These are phyloP conservation scores for Paraconiothyrium sp. DNA, from an alignment of 2,329 filamentous ascomycete species.

Conservation along the genomic window DNA sequence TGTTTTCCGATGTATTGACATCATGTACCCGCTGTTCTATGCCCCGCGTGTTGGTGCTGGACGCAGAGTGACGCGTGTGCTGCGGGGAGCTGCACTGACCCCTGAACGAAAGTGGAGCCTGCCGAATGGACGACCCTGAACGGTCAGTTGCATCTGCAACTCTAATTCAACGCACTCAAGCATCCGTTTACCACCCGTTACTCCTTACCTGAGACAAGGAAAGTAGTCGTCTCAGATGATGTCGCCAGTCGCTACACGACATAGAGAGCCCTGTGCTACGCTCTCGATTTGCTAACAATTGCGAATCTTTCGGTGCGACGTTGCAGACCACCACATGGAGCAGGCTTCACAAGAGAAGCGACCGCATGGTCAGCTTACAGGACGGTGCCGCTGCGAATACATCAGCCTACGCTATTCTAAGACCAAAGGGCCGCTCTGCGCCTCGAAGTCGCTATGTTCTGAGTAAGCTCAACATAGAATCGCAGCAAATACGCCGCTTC, in stretches of 20 bases:
- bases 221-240: background rate
- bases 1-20: background rate
- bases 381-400: background rate
- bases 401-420: conserved; percentile 4
- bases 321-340: background rate
- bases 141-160: conserved; percentile 14
- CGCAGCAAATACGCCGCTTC: background rate
- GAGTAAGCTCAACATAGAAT: background rate
- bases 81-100: conserved; percentile 8
- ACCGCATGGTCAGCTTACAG: conserved; percentile 2
- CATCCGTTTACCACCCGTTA: background rate
- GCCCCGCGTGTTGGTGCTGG: background rate
- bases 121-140: conserved; percentile 10
- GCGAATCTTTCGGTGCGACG: background rate
- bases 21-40: background rate
- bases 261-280: background rate
- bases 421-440: conserved; percentile 1
- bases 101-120: conserved; percentile 12
- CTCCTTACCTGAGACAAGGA: background rate
- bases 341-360: background rate
- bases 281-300: background rate
- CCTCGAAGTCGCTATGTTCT: background rate
- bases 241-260: background rate
- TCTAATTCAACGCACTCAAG: conserved; percentile 13
- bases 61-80: conserved; percentile 12